Conservation (phyloP, 2,329 filamentous ascomycete species). For the Emmonsiellopsis sp. region DNA sequence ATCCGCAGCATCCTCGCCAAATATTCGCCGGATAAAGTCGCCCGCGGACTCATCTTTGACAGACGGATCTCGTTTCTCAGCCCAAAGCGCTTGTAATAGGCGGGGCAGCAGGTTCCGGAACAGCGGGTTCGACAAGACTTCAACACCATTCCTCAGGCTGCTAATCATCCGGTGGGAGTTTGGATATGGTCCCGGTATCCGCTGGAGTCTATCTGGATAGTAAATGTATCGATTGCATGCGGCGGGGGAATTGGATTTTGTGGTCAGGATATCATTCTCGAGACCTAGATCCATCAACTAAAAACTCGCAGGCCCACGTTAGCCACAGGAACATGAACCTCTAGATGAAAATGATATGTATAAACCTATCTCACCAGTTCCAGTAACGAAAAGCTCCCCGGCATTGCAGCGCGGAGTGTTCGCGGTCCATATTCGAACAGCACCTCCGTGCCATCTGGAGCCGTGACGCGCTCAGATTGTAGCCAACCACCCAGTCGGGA, state of each 20-base stretch:
- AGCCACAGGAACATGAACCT: neutral
- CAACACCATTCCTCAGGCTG: conserved; percentile 23
- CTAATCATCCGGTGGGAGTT: conserved; percentile 15
- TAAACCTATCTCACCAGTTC: conserved; percentile 51
- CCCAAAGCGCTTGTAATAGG: conserved; percentile 23
- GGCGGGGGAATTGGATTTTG: conserved; percentile 41
- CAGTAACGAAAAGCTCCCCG: conserved; percentile 58
- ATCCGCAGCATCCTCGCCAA: conserved; percentile 47
- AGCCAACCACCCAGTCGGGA: conserved; percentile 76
- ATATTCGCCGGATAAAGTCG: conserved; percentile 37
- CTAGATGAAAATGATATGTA: conserved; percentile 2
- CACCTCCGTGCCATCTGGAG: conserved; percentile 53
- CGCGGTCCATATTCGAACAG: conserved; percentile 79
- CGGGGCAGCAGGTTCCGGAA: conserved; percentile 18
- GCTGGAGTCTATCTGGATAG: conserved; percentile 74
- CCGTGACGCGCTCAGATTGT: conserved; percentile 53
- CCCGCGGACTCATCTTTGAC: conserved; percentile 61
- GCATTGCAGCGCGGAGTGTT: conserved; percentile 52
- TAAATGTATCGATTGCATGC: conserved; percentile 69
- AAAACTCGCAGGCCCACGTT: conserved; percentile 1
- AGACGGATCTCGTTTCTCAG: conserved; percentile 15
- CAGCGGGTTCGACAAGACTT: conserved; percentile 43
- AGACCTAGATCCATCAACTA: conserved; percentile 53
- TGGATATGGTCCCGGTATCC: conserved; percentile 43
- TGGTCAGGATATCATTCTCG: conserved; percentile 47